Conservation (phyloP, 768 basidiomycete genomes). For the Boletus subcaerulescens region DNA sequence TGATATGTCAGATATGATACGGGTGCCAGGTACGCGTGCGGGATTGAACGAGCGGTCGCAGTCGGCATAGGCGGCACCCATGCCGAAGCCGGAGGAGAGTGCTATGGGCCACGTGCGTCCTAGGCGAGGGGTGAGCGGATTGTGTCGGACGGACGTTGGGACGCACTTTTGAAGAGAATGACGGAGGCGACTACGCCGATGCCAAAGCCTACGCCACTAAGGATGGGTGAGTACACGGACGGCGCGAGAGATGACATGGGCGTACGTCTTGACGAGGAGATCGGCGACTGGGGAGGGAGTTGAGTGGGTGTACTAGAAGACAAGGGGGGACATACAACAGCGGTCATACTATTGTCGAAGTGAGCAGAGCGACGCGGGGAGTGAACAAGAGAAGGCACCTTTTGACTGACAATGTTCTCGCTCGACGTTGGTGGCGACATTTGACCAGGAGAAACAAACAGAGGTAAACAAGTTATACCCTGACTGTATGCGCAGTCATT, state of each 20-base stretch:
- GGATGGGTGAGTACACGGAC: conserved; percentile 6
- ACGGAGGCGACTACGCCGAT: conserved; percentile 87
- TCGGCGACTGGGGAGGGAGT: conserved; percentile 56
- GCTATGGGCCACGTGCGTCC: conserved; percentile 93
- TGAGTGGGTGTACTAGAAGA: not conserved
- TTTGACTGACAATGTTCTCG: conserved; percentile 87
- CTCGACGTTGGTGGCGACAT: conserved; percentile 73
- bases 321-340: conserved; percentile 62
- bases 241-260: conserved; percentile 3
- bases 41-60: conserved; percentile 94
- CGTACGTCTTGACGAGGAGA: conserved; percentile 83
- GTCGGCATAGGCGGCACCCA: conserved; percentile 85
- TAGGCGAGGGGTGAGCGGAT: conserved; percentile 28
- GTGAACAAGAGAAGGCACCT: conserved; percentile 45
- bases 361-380: not conserved
- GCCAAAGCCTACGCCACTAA: conserved; percentile 84
- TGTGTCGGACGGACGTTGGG: not conserved
- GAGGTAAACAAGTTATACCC: conserved; percentile 9
- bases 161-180: conserved; percentile 87
- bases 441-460: conserved; percentile 24
- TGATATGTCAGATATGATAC: conserved; percentile 66
- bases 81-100: conserved; percentile 81
- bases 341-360: conserved; percentile 65
- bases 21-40: conserved; percentile 80
- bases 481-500: not conserved